Percentiles rank a stretch among this genome's conserved stretches.
These are phyloP conservation scores for Aphanomyces euteiches DNA, from an alignment of 352 stramenopile genomes.

Conservation along the genomic window DNA sequence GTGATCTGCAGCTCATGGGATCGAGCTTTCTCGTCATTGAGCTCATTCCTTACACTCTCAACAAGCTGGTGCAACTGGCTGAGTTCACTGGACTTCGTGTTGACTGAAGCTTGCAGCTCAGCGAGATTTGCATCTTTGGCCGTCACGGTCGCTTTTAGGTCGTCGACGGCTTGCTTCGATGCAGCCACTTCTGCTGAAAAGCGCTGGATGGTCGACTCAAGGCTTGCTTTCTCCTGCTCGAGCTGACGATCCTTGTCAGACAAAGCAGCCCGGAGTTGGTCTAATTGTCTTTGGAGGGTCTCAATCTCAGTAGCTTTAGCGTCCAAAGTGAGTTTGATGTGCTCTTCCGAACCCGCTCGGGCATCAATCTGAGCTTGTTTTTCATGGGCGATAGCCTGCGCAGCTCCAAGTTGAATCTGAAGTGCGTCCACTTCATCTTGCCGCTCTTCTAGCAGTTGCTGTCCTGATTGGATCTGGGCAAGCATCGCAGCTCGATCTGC, in stretches of 20 bases:
- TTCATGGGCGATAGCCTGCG: not conserved
- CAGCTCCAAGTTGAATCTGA: not conserved
- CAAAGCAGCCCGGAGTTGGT: not conserved
- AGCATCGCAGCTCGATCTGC: not conserved
- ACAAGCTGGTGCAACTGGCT: not conserved
- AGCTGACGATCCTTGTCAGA: too few relatives aligned
- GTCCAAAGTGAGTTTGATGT: too few relatives aligned
- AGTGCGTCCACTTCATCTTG: not conserved
- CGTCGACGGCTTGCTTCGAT: not conserved
- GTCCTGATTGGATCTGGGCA: not conserved
- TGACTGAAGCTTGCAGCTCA: not conserved
- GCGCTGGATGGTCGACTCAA: not conserved
- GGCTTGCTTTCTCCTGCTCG: too few relatives aligned
- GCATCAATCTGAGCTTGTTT: not conserved
- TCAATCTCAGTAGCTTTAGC: not conserved
- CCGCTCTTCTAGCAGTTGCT: not conserved
- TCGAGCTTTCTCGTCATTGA: not conserved
- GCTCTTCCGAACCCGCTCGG: too few relatives aligned
- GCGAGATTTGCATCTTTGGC: not conserved
- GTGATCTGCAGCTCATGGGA: not conserved
- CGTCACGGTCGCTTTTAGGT: not conserved
- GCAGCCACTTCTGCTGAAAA: not conserved
- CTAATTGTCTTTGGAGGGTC: not conserved
- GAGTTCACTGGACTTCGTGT: not conserved
- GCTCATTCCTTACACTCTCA: not conserved